phyloP scores from a whole-genome alignment of 768 basidiomycete genomes.

The Myochromella boudieri region DNA sequence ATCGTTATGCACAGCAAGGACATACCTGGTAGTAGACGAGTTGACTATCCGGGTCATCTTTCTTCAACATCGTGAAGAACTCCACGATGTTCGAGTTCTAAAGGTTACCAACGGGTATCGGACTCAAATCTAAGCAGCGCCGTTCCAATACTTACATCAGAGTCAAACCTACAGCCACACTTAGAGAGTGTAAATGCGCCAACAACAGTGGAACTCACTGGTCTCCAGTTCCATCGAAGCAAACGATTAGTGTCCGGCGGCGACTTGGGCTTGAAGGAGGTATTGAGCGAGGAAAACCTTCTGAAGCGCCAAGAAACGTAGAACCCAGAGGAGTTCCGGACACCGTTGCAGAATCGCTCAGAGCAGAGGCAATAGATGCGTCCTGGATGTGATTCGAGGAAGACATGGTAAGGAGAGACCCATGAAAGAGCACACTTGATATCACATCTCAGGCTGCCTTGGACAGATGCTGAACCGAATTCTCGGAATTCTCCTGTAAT shows the following conservation, averaged over 20 bases:
- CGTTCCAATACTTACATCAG: constrained; percentile 16
- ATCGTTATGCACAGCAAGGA: background rate
- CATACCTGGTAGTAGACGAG: constrained; percentile 43
- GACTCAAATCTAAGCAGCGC: background rate
- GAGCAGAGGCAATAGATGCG: background rate
- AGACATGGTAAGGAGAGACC: too few species aligned
- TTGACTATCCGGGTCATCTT: constrained; percentile 34
- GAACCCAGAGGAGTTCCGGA: constrained; percentile 5
- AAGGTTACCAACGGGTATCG: background rate
- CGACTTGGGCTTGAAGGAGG: constrained; percentile 5
- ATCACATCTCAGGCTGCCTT: too few species aligned
- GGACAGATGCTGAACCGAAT: too few species aligned
- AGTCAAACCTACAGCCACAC: constrained; percentile 18
- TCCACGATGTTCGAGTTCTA: constrained; percentile 42
- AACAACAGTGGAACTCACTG: constrained; percentile 24
- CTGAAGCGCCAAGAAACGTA: background rate
- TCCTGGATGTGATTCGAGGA: constrained; percentile 5
- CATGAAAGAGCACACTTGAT: too few species aligned
- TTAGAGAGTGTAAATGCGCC: background rate
- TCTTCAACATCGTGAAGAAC: constrained; percentile 36
- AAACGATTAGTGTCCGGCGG: constrained; percentile 49
- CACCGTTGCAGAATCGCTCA: constrained; percentile 5
- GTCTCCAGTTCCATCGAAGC: constrained; percentile 36
- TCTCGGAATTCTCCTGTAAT: too few species aligned
- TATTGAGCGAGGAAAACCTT: constrained; percentile 6